phyloP scores from a whole-genome alignment of 768 basidiomycete genomes.

The Hygrophoropsis aurantiaca region DNA sequence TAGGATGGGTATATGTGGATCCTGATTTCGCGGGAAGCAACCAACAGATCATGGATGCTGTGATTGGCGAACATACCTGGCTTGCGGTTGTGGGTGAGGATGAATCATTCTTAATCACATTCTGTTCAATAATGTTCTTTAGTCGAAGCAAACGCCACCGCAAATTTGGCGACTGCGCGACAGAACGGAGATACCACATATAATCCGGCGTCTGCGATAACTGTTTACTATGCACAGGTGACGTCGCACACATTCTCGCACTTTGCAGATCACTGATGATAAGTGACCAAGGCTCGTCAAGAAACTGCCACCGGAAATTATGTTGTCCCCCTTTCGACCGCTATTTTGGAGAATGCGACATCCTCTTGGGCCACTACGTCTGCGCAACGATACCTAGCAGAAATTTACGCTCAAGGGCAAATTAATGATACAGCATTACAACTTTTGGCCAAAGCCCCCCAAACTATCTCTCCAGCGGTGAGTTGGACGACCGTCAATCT shows the following conservation, averaged over 20 bases:
- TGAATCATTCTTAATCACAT: too few relatives aligned
- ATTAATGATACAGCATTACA: slow-evolving; percentile 39
- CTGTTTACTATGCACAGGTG: slow-evolving; percentile 43
- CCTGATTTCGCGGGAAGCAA: slow-evolving; percentile 20
- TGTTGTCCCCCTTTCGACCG: slow-evolving; percentile 34
- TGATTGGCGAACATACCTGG: slow-evolving; percentile 41
- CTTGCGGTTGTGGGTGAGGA: slow-evolving; percentile 38
- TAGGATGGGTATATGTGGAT: slow-evolving; percentile 21
- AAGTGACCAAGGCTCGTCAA: slow-evolving; percentile 29
- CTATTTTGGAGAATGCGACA: slow-evolving; percentile 21
- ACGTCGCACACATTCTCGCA: background rate
- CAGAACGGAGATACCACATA: slow-evolving; percentile 37
- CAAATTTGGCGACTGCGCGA: slow-evolving; percentile 30
- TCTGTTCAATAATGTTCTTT: background rate
- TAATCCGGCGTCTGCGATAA: slow-evolving; percentile 32
- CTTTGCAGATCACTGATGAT: background rate
- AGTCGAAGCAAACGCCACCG: slow-evolving; percentile 38
- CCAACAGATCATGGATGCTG: slow-evolving; percentile 27
- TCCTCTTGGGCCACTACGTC: slow-evolving; percentile 18
- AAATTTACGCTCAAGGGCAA: slow-evolving; percentile 20
- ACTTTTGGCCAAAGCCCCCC: slow-evolving; percentile 37
- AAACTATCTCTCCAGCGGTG: slow-evolving; percentile 34
- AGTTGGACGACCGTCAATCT: slow-evolving; percentile 37
- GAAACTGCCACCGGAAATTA: slow-evolving; percentile 41
- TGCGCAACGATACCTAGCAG: slow-evolving; percentile 22